These are phyloP conservation scores for Phaeosphaeriaceae sp. DNA, from an alignment of 2,329 filamentous ascomycete species.

Conservation along the genomic window DNA sequence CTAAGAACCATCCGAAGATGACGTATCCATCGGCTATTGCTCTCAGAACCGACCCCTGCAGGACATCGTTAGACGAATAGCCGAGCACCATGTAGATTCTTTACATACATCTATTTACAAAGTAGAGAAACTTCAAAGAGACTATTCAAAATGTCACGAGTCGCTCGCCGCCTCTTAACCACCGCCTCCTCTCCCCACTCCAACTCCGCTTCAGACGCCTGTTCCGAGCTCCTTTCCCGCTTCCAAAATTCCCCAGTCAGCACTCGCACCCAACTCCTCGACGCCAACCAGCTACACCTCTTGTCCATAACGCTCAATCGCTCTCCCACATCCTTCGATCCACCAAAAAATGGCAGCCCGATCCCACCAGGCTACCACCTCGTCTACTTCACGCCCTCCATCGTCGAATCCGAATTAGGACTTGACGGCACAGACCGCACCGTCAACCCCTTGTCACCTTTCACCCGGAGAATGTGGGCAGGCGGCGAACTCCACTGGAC, in stretches of 20 bases:
- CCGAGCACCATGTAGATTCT: not conserved
- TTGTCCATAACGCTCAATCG: conserved; percentile 38
- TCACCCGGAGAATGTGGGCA: conserved; percentile 86
- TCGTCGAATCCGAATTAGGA: conserved; percentile 68
- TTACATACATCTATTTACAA: not conserved
- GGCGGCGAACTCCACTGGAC: conserved; percentile 74
- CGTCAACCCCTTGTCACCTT: conserved; percentile 76
- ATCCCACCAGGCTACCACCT: conserved; percentile 79
- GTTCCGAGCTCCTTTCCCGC: conserved; percentile 38
- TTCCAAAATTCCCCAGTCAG: conserved; percentile 38
- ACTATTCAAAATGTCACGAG: not conserved
- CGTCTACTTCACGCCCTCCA: conserved; percentile 83
- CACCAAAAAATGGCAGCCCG: conserved; percentile 34
- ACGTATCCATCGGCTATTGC: not conserved
- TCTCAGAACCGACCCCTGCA: not conserved
- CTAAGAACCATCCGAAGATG: not conserved
- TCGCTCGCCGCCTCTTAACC: conserved; percentile 27
- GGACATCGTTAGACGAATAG: not conserved
- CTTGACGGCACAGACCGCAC: conserved; percentile 84
- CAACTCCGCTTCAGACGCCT: conserved; percentile 37
- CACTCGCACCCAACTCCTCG: conserved; percentile 37
- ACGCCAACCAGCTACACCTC: conserved; percentile 43
- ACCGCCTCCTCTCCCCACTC: conserved; percentile 17
- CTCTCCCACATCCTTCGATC: conserved; percentile 23
- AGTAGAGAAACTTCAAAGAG: not conserved